Base-by-base conservation (phyloP, 176 grass and related monocot genomes). In the Aegilops bicornis region DNA sequence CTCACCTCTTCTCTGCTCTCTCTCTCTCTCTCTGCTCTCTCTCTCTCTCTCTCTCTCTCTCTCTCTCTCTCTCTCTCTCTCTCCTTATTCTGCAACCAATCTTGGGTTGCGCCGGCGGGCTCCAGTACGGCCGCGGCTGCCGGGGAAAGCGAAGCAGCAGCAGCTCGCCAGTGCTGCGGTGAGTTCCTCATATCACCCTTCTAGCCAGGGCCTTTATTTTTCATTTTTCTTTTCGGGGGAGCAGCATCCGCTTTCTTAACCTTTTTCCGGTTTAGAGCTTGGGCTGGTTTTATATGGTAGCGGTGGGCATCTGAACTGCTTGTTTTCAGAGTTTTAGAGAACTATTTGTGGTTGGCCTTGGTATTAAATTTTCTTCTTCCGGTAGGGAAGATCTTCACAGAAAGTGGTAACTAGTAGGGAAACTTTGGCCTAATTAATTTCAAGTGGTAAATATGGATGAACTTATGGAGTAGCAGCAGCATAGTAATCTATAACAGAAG, bases 171-270 rank as follows among this genome's bases (percentile, higher is more conserved):
- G 62, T 77, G 48, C 13, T 11, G 22, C 36, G 88, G 88, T 87
- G 81, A 91, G 89, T 87, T 87, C 27, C 13, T 52, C 42, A 13
- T 66, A 10, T 20, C 24, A 17, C 67, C 80, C 70, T 17, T 39
- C 77, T 72, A 42, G 54, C 22, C 11, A 74, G 5, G 40, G 6
- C 64, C 61, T 31, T 56, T 56, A 50, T 50, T 50, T 50, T 50
- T 50, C 14, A 50, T 50, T 58, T 58, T 59, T 59, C 17, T 22
- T 59, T 56, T 59, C 1, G 19, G 54, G 7, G 19, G 19, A 59
- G 54, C 54, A 7, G 2, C 15, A 37, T 39, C 39, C n/a, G 1
- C 32, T 61, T 73, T 48, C n/a, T 73, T 73, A 29, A 6, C 50
- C 17, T 86, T 52, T 64, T 25, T 10, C 30, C 14, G 7, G 6